Evolutionary conservation across 345 rosid genomes (phyloP).

Genomic region (Pugionium dolabratum): DNA sequence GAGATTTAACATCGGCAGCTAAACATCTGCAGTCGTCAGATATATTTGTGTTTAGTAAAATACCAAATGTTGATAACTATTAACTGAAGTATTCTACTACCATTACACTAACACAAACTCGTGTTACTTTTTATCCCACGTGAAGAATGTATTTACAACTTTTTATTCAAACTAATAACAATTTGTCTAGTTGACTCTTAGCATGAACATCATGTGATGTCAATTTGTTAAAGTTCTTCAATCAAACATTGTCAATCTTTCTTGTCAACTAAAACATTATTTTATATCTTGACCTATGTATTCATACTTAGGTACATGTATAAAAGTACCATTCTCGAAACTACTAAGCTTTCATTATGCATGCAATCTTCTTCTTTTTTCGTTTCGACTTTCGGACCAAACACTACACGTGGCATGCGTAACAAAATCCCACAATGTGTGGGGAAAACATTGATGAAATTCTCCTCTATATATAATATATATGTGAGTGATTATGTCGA

Average conservation of each 20-base stretch:
- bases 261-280: too few species aligned
- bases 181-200: neutral
- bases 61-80: neutral
- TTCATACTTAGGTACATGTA: conserved; percentile 15
- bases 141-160: neutral
- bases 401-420: conserved; percentile 24
- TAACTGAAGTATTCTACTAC: neutral
- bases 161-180: neutral
- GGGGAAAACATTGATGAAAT: conserved; percentile 30
- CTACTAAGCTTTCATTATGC: conserved; percentile 27
- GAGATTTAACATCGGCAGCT: neutral
- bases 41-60: neutral
- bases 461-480: conserved; percentile 5
- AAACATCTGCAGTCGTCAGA: neutral
- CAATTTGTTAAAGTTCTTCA: neutral
- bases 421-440: conserved; percentile 22
- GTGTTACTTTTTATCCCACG: neutral
- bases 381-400: conserved; percentile 4
- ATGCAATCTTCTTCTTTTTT: conserved; percentile 3
- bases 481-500: conserved; percentile 29
- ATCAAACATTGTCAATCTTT: too few species aligned
- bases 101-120: neutral
- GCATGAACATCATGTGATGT: neutral
- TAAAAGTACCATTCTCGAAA: conserved; percentile 17
- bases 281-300: too few species aligned